phyloP scores from a whole-genome alignment of 345 rosid species.

The Hibiscus mutabilis region DNA sequence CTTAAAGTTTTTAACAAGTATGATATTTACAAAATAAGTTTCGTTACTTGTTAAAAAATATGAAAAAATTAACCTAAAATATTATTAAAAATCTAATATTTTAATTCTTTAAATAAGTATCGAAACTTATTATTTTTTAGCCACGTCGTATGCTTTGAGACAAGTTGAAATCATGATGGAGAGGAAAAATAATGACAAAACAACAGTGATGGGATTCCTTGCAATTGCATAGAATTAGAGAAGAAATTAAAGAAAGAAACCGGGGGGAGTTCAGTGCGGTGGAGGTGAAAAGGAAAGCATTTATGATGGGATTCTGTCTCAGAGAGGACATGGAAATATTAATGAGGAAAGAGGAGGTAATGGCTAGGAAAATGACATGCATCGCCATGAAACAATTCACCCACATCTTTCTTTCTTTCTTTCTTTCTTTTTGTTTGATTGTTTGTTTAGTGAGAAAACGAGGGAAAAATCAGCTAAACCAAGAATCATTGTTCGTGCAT shows the following conservation, averaged over 20 bases:
- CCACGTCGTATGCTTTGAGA: too few species aligned
- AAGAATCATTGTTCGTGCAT: not conserved
- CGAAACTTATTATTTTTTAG: too few species aligned
- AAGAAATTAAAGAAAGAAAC: not conserved
- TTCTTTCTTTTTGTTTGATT: too few species aligned
- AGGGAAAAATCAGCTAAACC: not conserved
- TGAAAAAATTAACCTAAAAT: too few species aligned
- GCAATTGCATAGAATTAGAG: constrained; percentile 10
- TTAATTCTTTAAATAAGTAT: too few species aligned
- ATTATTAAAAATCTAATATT: too few species aligned
- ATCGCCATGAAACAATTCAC: constrained; percentile 7
- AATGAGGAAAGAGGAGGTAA: constrained; percentile 31
- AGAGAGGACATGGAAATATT: constrained; percentile 12
- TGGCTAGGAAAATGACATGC: constrained; percentile 32
- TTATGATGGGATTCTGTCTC: constrained; percentile 40
- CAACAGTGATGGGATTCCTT: constrained; percentile 26
- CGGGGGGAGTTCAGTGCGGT: constrained; percentile 12
- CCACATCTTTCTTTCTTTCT: not conserved
- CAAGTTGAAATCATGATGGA: constrained; percentile 15
- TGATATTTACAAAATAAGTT: too few species aligned
- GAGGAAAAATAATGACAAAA: constrained; percentile 15
- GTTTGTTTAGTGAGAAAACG: constrained; percentile 12
- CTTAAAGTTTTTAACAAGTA: too few species aligned
- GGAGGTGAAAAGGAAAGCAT: constrained; percentile 38
- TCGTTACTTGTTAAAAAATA: too few species aligned